Conservation (phyloP, 2,329 filamentous ascomycete species). For the Capronia coronata region DNA sequence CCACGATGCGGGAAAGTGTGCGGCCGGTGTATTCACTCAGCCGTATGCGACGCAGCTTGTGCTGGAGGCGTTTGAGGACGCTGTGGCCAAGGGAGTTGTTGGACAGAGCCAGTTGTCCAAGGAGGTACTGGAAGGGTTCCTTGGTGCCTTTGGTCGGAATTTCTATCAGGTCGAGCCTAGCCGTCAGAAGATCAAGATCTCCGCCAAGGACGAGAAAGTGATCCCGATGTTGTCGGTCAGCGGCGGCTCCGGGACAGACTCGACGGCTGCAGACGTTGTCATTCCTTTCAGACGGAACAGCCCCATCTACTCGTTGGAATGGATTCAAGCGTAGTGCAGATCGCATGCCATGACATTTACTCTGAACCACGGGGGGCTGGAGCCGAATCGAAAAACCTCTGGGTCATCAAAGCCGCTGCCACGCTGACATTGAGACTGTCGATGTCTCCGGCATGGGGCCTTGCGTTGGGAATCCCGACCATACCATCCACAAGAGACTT, state of each 20-base stretch:
- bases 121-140: slow-evolving; percentile 52
- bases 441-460: slow-evolving; percentile 48
- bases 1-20: slow-evolving; percentile 36
- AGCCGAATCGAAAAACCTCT: slow-evolving; percentile 23
- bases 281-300: slow-evolving; percentile 20
- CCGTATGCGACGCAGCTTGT: slow-evolving; percentile 54
- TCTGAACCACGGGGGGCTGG: neutral
- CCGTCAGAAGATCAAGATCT: slow-evolving; percentile 15
- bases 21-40: slow-evolving; percentile 59
- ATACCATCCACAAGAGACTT: slow-evolving; percentile 59
- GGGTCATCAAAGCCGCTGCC: slow-evolving; percentile 52
- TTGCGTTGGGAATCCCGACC: slow-evolving; percentile 55
- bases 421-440: slow-evolving; percentile 94
- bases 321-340: slow-evolving; percentile 3
- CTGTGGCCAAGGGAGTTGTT: slow-evolving; percentile 48
- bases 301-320: slow-evolving; percentile 20
- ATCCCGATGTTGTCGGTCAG: slow-evolving; percentile 1
- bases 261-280: slow-evolving; percentile 13
- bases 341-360: neutral
- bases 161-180: slow-evolving; percentile 41
- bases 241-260: slow-evolving; percentile 1
- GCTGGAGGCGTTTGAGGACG: slow-evolving; percentile 53
- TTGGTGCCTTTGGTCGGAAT: slow-evolving; percentile 49
- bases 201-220: slow-evolving; percentile 17
- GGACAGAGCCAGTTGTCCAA: slow-evolving; percentile 49